phyloP scores from a whole-genome alignment of 768 basidiomycete species.

The Terana coerulea region DNA sequence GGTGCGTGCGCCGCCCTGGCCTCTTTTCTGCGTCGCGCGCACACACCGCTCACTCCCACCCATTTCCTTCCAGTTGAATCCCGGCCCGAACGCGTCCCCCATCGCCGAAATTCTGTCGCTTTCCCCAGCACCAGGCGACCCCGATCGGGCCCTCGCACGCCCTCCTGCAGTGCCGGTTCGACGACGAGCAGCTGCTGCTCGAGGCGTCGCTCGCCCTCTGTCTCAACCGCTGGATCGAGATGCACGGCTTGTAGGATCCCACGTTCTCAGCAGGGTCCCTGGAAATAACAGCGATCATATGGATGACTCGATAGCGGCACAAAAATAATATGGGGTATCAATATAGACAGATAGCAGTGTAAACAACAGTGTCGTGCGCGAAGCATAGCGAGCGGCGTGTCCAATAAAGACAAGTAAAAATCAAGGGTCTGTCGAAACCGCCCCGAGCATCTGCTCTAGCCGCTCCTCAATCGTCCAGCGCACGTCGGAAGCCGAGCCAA shows the following conservation, averaged over 20 bases:
- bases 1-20: slow-evolving; percentile 35
- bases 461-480: slow-evolving; percentile 79
- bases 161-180: slow-evolving; percentile 60
- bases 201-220: slow-evolving; percentile 63
- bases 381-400: neutral
- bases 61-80: slow-evolving; percentile 19
- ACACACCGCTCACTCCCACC: neutral
- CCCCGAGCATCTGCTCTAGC: slow-evolving; percentile 65
- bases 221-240: slow-evolving; percentile 74
- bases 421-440: slow-evolving; percentile 29
- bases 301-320: too few species aligned
- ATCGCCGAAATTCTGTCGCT: slow-evolving; percentile 58
- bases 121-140: slow-evolving; percentile 38
- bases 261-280: slow-evolving; percentile 9
- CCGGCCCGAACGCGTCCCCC: slow-evolving; percentile 18
- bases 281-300: too few species aligned
- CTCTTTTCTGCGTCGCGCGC: slow-evolving; percentile 6
- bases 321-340: too few species aligned
- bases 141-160: slow-evolving; percentile 64
- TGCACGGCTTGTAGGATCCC: slow-evolving; percentile 38
- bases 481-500: slow-evolving; percentile 55
- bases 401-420: slow-evolving; percentile 1
- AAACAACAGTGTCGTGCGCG: neutral
- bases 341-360: too few species aligned
- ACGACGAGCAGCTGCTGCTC: slow-evolving; percentile 54